Percentiles rank a stretch among this genome's conserved stretches.
Evolutionary conservation across 164 flowering plant genomes (phyloP).

Genomic region (Vitis cinerea): DNA sequence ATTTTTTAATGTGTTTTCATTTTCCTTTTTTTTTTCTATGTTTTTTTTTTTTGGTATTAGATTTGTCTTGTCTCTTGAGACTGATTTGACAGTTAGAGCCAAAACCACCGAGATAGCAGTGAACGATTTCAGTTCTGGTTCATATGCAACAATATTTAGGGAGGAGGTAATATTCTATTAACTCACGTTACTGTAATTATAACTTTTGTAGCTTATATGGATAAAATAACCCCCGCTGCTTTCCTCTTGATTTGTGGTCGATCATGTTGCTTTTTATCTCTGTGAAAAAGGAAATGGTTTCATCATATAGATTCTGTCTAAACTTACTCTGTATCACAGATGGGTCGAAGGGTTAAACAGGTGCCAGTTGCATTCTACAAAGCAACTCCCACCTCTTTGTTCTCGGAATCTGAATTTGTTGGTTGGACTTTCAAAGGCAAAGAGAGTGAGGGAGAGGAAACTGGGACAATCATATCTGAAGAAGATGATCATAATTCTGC

Average conservation of each 20-base stretch:
- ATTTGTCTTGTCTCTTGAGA: slow-evolving; percentile 79
- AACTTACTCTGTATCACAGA: slow-evolving; percentile 40
- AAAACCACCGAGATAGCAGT: slow-evolving; percentile 77
- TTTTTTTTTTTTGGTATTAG: slow-evolving; percentile 26
- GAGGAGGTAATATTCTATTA: slow-evolving; percentile 55
- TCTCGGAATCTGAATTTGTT: slow-evolving; percentile 69
- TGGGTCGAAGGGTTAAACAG: slow-evolving; percentile 75
- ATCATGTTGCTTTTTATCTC: not conserved
- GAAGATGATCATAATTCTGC: slow-evolving; percentile 22
- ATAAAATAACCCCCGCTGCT: too few species aligned
- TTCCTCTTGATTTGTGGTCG: too few species aligned
- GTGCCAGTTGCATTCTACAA: slow-evolving; percentile 88
- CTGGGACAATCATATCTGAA: slow-evolving; percentile 1
- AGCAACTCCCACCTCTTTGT: slow-evolving; percentile 62
- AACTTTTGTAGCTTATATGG: too few species aligned
- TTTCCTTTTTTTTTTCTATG: too few species aligned
- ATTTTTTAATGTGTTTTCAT: not conserved
- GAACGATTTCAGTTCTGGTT: slow-evolving; percentile 82
- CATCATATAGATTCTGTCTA: not conserved
- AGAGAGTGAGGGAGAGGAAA: slow-evolving; percentile 16
- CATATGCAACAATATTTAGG: slow-evolving; percentile 83
- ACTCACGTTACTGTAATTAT: not conserved
- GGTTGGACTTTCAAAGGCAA: slow-evolving; percentile 71
- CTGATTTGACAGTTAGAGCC: slow-evolving; percentile 77
- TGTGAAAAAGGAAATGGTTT: not conserved